These are phyloP conservation scores for Inonotus obliquus DNA, from an alignment of 1,284 basidiomycete species.

Conservation along the genomic window DNA sequence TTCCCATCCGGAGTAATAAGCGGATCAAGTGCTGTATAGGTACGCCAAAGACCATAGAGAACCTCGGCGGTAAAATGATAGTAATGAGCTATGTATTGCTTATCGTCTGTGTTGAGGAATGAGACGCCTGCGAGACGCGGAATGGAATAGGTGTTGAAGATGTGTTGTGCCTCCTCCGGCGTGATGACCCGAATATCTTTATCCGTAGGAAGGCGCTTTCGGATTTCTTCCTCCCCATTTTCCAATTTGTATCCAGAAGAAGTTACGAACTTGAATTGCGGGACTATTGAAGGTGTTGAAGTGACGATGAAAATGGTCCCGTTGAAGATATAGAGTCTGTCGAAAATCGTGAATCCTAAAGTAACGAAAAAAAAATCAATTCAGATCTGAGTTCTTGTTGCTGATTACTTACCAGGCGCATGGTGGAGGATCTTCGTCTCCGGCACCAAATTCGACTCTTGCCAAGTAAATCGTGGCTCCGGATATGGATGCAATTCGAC, in stretches of 20 bases:
- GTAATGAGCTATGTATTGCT: constrained; percentile 79
- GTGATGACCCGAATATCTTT: constrained; percentile 74
- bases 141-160: constrained; percentile 51
- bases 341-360: constrained; percentile 74
- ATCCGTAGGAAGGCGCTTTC: constrained; percentile 59
- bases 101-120: constrained; percentile 78
- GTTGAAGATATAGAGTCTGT: constrained; percentile 71
- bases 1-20: constrained; percentile 58
- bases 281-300: constrained; percentile 48
- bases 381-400: no score
- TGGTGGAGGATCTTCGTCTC: no score
- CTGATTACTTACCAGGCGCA: no score
- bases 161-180: constrained; percentile 55
- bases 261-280: constrained; percentile 49
- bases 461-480: no score
- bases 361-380: no score
- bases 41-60: constrained; percentile 84
- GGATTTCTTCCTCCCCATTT: constrained; percentile 32
- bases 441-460: no score
- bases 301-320: constrained; percentile 74
- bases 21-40: constrained; percentile 77
- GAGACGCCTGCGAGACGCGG: constrained; percentile 26
- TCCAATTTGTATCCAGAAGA: constrained; percentile 50
- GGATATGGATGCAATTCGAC: no score
- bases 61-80: constrained; percentile 87